These are phyloP conservation scores for Colletotrichum musae DNA, from an alignment of 2,329 filamentous ascomycete genomes.

Conservation along the genomic window DNA sequence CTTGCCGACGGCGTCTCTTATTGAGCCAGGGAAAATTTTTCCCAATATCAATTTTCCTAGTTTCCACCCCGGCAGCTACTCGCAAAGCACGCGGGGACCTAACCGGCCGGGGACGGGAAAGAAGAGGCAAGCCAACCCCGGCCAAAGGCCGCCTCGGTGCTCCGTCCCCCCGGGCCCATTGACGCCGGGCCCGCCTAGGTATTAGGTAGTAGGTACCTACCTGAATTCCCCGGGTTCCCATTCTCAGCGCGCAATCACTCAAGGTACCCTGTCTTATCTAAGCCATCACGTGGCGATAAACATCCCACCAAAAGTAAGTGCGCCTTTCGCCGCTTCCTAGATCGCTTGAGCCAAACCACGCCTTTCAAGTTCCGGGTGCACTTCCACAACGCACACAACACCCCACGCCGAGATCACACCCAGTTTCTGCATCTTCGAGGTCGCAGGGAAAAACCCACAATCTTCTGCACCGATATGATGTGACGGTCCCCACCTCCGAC, in stretches of 20 bases:
- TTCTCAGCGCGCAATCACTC: too few relatives aligned
- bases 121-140: background rate
- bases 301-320: conserved; percentile 25
- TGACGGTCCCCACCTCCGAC: conserved; percentile 35
- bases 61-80: conserved; percentile 1
- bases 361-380: conserved; percentile 22
- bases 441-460: conserved; percentile 12
- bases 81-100: conserved; percentile 10
- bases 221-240: too few relatives aligned
- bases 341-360: conserved; percentile 7
- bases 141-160: conserved; percentile 4
- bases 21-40: conserved; percentile 1
- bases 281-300: conserved; percentile 20
- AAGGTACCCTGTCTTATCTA: conserved; percentile 6
- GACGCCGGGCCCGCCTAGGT: too few relatives aligned
- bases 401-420: conserved; percentile 14
- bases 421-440: conserved; percentile 28
- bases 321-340: conserved; percentile 11
- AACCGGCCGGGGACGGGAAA: background rate
- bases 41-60: background rate
- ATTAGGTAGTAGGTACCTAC: too few relatives aligned
- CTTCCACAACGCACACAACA: conserved; percentile 21
- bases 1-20: background rate
- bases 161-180: background rate
- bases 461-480: conserved; percentile 42